A percentile compares a stretch with the other conserved stretches of the same genome.
Conservation (phyloP, 164 flowering plant genomes). For the Nelumbo lutea region DNA sequence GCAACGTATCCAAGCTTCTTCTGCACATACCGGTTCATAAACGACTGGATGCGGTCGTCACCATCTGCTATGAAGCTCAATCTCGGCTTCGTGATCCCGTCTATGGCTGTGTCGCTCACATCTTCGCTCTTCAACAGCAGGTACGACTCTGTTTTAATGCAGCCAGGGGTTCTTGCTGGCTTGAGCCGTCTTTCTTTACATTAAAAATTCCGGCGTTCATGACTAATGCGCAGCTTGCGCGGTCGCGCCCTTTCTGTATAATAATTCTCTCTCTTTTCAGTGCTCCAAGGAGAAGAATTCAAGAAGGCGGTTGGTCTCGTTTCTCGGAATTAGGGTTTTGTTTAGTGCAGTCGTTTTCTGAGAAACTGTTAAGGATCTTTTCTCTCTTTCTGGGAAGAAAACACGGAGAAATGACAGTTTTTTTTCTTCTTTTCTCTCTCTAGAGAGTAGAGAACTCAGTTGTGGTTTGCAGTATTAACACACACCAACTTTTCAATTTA, state of each 20-base stretch:
- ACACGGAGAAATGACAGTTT: neutral
- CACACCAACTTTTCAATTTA: too few relatives aligned
- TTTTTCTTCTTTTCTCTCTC: neutral
- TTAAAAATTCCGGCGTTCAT: too few relatives aligned
- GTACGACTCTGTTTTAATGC: slow-evolving; percentile 21
- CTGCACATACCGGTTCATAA: slow-evolving; percentile 67
- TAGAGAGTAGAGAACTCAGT: too few relatives aligned
- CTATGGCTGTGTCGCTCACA: slow-evolving; percentile 88
- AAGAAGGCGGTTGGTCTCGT: neutral
- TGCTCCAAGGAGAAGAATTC: too few relatives aligned
- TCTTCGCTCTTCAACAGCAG: slow-evolving; percentile 93
- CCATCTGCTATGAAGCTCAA: slow-evolving; percentile 92
- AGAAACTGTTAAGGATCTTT: neutral
- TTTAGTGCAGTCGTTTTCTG: neutral
- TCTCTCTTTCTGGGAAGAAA: neutral
- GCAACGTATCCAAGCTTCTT: slow-evolving; percentile 88
- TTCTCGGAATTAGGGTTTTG: neutral
- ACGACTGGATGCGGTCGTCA: slow-evolving; percentile 83
- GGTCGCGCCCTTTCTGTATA: too few relatives aligned
- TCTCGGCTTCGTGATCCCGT: slow-evolving; percentile 87
- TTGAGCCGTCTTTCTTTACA: too few relatives aligned
- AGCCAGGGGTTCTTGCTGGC: neutral
- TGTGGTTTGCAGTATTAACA: too few relatives aligned
- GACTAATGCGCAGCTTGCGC: too few relatives aligned
- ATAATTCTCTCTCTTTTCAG: too few relatives aligned